Conservation (phyloP, 148 eudicot genomes). For the Simmondsia chinensis region DNA sequence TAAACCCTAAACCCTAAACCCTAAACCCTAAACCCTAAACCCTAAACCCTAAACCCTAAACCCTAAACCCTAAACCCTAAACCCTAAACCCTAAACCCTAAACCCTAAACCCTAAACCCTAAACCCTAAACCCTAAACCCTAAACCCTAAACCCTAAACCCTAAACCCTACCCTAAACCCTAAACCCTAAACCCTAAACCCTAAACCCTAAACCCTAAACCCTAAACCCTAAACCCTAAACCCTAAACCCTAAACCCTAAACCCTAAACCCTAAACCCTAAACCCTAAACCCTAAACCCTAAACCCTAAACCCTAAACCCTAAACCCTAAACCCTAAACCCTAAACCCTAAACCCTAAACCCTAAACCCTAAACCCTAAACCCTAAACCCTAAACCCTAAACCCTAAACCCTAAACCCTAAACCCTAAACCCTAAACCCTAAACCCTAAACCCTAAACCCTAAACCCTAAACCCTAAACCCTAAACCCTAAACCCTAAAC, state of each 20-base stretch:
- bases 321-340: slow-evolving; percentile 2
- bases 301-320: neutral
- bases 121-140: neutral
- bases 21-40: slow-evolving; percentile 1
- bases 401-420: slow-evolving; percentile 5
- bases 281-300: slow-evolving; percentile 2
- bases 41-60: slow-evolving; percentile 1
- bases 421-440: slow-evolving; percentile 9
- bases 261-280: neutral
- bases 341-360: neutral
- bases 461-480: slow-evolving; percentile 12
- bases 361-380: slow-evolving; percentile 1
- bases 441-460: slow-evolving; percentile 14
- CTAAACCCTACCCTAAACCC: neutral
- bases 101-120: neutral
- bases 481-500: slow-evolving; percentile 3
- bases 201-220: neutral
- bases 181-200: neutral
- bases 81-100: neutral
- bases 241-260: neutral
- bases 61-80: neutral
- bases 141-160: neutral
- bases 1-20: slow-evolving; percentile 1
- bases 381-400: slow-evolving; percentile 5
- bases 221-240: slow-evolving; percentile 1